phyloP scores from a whole-genome alignment of 768 basidiomycete genomes.

The Auricularia heimuer region DNA sequence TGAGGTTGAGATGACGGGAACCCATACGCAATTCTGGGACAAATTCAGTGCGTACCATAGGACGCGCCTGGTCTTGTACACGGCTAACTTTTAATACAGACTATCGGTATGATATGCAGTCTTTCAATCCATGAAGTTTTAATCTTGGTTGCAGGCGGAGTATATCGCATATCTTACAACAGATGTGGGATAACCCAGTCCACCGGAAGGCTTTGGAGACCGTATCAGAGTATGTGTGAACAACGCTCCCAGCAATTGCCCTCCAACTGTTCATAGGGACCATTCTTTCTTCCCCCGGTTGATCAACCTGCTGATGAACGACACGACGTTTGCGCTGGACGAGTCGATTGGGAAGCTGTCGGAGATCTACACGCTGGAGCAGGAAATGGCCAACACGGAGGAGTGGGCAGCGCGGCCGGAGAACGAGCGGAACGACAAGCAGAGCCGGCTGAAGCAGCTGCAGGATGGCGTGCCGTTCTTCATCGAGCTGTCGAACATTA shows the following conservation, averaged over 20 bases:
- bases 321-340: slow-evolving; percentile 96
- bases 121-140: background rate
- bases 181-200: slow-evolving; percentile 82
- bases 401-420: slow-evolving; percentile 58
- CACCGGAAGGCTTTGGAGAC: slow-evolving; percentile 80
- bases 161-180: slow-evolving; percentile 78
- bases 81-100: slow-evolving; percentile 24
- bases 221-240: slow-evolving; percentile 56
- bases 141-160: slow-evolving; percentile 47
- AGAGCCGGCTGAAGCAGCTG: slow-evolving; percentile 62
- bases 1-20: slow-evolving; percentile 95
- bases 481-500: slow-evolving; percentile 75
- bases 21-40: slow-evolving; percentile 97
- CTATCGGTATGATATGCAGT: slow-evolving; percentile 34
- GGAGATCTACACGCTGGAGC: slow-evolving; percentile 80
- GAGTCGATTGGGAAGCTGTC: slow-evolving; percentile 84
- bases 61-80: no score
- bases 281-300: slow-evolving; percentile 93
- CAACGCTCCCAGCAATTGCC: background rate
- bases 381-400: slow-evolving; percentile 67
- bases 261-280: slow-evolving; percentile 37
- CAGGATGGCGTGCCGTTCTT: slow-evolving; percentile 83
- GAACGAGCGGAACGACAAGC: slow-evolving; percentile 77
- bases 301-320: slow-evolving; percentile 97
- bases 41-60: slow-evolving; percentile 68